phyloP scores from a whole-genome alignment of 1,284 basidiomycete species.

The Boletus chippewaensis region DNA sequence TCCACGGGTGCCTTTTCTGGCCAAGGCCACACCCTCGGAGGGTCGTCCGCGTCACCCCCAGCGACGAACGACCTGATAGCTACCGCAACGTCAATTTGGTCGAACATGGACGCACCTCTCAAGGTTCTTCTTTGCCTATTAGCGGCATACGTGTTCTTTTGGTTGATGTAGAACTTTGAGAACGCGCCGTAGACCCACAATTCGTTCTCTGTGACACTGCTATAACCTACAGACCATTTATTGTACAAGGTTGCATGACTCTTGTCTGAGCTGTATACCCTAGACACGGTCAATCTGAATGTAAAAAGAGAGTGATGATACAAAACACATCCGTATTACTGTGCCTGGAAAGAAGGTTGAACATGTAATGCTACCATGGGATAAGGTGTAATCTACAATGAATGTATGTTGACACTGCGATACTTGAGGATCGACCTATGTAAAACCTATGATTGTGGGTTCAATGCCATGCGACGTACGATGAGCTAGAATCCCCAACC shows the following conservation, averaged over 20 bases:
- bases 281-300: neutral
- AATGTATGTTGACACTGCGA: neutral
- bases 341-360: neutral
- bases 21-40: conserved; percentile 63
- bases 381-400: conserved; percentile 5
- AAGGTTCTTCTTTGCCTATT: conserved; percentile 56
- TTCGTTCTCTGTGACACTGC: neutral
- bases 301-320: neutral
- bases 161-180: conserved; percentile 36
- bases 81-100: conserved; percentile 30
- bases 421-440: conserved; percentile 6
- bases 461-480: conserved; percentile 1
- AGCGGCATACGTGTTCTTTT: conserved; percentile 60
- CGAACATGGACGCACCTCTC: conserved; percentile 56
- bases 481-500: conserved; percentile 37
- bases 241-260: neutral
- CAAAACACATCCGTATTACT: neutral
- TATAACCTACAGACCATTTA: neutral
- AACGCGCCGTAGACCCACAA: neutral
- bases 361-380: conserved; percentile 8
- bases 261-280: neutral
- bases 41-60: conserved; percentile 25
- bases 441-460: conserved; percentile 12
- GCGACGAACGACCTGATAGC: conserved; percentile 31
- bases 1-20: conserved; percentile 51